A percentile compares a stretch with the other conserved stretches of the same genome.
Evolutionary conservation across 1,139 yeast genomes (phyloP).

Genomic region (Nakaseomyces nivariensis): DNA sequence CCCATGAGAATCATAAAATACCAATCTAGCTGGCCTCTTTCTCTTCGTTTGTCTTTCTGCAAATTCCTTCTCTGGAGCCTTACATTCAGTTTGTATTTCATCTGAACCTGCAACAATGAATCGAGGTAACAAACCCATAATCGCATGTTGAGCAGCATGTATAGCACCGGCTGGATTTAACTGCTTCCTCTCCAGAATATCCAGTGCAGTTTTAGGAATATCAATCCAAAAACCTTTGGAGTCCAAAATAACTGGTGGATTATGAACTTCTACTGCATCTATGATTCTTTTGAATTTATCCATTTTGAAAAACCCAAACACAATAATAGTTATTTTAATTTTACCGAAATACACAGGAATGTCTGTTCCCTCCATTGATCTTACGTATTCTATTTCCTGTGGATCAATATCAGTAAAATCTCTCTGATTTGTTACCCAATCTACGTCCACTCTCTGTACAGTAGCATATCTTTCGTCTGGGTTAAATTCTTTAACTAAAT

Average conservation of each 20-base stretch:
- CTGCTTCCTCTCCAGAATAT: constrained; percentile 43
- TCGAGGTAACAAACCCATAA: constrained; percentile 68
- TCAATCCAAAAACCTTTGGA: constrained; percentile 92
- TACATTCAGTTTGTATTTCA: constrained; percentile 85
- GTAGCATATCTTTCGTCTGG: constrained; percentile 67
- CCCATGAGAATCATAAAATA: constrained; percentile 76
- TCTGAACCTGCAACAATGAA: constrained; percentile 53
- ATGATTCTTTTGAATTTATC: constrained; percentile 66
- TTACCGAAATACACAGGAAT: constrained; percentile 68
- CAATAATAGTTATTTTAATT: constrained; percentile 59
- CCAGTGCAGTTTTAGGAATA: constrained; percentile 56
- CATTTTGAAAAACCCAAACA: constrained; percentile 87
- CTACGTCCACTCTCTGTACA: constrained; percentile 80
- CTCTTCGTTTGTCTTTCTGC: constrained; percentile 59
- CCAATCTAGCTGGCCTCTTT: constrained; percentile 73
- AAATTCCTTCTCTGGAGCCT: constrained; percentile 93
- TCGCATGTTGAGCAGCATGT: constrained; percentile 93
- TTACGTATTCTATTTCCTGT: constrained; percentile 52
- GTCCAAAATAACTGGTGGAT: constrained; percentile 62
- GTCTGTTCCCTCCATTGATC: constrained; percentile 44
- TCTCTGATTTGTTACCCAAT: constrained; percentile 85
- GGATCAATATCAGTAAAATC: constrained; percentile 94
- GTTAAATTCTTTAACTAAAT: constrained; percentile 75
- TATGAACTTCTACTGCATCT: constrained; percentile 87
- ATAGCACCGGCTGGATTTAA: constrained; percentile 79